phyloP scores from a whole-genome alignment of 805 yeast species.

The Metschnikowia koreensis region DNA sequence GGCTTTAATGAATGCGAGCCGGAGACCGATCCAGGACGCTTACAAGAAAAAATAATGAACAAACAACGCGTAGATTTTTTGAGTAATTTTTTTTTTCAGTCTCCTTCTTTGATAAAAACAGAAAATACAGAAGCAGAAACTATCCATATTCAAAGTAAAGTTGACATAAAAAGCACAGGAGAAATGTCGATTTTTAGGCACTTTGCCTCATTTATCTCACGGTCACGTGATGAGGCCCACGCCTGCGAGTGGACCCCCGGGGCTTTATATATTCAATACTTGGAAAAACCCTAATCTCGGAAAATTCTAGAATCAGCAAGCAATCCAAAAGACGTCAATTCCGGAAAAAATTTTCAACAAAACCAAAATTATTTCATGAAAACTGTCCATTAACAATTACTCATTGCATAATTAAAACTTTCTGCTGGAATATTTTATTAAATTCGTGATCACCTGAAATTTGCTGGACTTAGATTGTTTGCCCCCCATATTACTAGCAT shows the following conservation, averaged over 20 bases:
- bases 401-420: too few relatives aligned
- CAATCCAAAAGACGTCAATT: not conserved
- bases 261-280: not conserved
- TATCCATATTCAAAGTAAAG: too few relatives aligned
- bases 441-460: not conserved
- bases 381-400: too few relatives aligned
- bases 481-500: not conserved
- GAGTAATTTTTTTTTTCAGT: too few relatives aligned
- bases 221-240: not conserved
- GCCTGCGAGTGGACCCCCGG: not conserved
- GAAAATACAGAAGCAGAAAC: too few relatives aligned
- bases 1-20: constrained; percentile 4
- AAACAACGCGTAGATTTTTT: too few relatives aligned
- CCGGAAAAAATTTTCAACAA: not conserved
- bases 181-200: too few relatives aligned
- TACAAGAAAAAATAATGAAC: not conserved
- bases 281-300: not conserved
- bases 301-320: not conserved
- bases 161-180: not conserved
- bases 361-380: too few relatives aligned
- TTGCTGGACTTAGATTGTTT: not conserved
- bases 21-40: not conserved
- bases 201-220: too few relatives aligned
- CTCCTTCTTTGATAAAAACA: too few relatives aligned
- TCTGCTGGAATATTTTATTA: too few relatives aligned